These are phyloP conservation scores for Penicillium fimorum DNA, from an alignment of 495 filamentous ascomycete genomes.

Conservation along the genomic window DNA sequence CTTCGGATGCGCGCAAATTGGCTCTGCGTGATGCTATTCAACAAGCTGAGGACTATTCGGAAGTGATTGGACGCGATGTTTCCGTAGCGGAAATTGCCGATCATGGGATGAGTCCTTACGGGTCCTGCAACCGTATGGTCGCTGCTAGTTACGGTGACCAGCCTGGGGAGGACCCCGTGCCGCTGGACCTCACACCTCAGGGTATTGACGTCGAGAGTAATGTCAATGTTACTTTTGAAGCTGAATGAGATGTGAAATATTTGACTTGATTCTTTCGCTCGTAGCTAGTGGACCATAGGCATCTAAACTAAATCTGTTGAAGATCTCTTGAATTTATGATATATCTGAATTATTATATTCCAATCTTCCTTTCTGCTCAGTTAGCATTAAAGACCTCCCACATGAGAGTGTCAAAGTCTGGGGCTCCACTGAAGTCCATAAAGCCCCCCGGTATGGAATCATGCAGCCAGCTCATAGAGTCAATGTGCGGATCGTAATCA, in stretches of 20 bases:
- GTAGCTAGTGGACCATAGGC: background rate
- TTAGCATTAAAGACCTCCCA: constrained; percentile 33
- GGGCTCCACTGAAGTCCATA: constrained; percentile 29
- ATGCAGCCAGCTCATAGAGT: constrained; percentile 27
- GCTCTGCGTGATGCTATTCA: constrained; percentile 23
- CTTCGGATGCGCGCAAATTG: constrained; percentile 16
- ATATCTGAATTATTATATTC: background rate
- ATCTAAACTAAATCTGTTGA: background rate
- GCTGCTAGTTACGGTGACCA: background rate
- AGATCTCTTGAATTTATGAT: background rate
- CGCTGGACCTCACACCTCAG: constrained; percentile 13
- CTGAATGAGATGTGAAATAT: background rate
- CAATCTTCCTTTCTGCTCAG: background rate
- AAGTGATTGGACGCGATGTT: constrained; percentile 19
- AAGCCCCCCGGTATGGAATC: constrained; percentile 31
- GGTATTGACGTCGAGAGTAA: constrained; percentile 13
- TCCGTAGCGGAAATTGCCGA: constrained; percentile 17
- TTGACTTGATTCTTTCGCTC: background rate
- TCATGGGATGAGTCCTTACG: background rate
- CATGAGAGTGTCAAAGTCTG: constrained; percentile 40
- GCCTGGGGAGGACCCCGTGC: background rate
- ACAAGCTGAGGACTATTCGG: constrained; percentile 24
- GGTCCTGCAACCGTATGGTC: background rate
- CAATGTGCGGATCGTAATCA: constrained; percentile 10
- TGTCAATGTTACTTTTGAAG: constrained; percentile 12